Conservation (phyloP, 2,329 filamentous ascomycete genomes). For the Monilinia fructigena region DNA sequence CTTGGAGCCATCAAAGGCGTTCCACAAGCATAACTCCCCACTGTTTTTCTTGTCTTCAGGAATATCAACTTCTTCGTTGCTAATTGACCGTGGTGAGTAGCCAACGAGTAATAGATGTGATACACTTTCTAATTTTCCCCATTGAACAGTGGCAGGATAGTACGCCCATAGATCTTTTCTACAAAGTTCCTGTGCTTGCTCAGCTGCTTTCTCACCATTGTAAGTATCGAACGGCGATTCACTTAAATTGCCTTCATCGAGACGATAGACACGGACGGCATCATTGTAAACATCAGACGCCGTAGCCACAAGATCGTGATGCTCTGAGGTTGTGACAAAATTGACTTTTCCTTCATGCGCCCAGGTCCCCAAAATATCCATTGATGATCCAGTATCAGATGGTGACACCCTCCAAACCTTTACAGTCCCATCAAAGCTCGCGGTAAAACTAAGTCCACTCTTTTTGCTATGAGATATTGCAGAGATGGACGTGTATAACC, state of each 20-base stretch:
- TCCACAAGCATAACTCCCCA: constrained; percentile 61
- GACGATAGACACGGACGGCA: constrained; percentile 57
- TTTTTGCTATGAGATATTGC: constrained; percentile 55
- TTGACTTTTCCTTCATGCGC: constrained; percentile 58
- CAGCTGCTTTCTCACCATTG: constrained; percentile 32
- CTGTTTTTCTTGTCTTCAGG: constrained; percentile 57
- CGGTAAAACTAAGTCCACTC: constrained; percentile 53
- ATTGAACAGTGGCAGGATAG: constrained; percentile 62
- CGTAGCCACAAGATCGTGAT: constrained; percentile 54
- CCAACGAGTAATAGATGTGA: constrained; percentile 58
- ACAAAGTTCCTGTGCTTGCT: constrained; percentile 31
- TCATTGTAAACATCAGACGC: constrained; percentile 54
- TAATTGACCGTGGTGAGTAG: constrained; percentile 59
- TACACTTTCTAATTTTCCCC: constrained; percentile 50
- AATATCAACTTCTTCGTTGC: constrained; percentile 54
- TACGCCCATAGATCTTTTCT: constrained; percentile 55
- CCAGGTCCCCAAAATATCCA: constrained; percentile 54
- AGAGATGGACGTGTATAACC: constrained; percentile 64
- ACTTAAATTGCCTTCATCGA: constrained; percentile 43
- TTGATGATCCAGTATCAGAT: constrained; percentile 42
- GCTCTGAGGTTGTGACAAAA: constrained; percentile 55
- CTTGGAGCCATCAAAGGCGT: constrained; percentile 44
- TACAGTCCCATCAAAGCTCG: constrained; percentile 61
- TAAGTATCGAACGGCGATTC: constrained; percentile 36
- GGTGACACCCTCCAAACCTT: constrained; percentile 54